These are phyloP conservation scores for Acarospora socialis DNA, from an alignment of 2,329 filamentous ascomycete genomes.

Conservation along the genomic window DNA sequence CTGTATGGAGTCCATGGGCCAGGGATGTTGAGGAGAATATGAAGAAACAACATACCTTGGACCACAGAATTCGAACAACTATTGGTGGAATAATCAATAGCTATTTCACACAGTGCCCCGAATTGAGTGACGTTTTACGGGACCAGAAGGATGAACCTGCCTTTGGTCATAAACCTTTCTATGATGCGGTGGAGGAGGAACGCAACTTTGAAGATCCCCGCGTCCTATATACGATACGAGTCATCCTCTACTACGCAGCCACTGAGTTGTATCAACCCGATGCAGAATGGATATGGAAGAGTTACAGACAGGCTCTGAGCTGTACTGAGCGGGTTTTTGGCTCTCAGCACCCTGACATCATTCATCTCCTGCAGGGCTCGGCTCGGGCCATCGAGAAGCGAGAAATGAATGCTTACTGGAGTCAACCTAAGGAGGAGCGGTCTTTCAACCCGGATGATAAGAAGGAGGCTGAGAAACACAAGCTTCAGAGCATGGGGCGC, in stretches of 20 bases:
- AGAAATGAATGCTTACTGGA: slow-evolving; percentile 1
- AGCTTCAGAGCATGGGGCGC: background rate
- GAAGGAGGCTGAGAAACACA: background rate
- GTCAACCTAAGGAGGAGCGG: background rate
- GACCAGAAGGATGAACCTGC: background rate
- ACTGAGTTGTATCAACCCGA: background rate
- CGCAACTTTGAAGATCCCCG: background rate
- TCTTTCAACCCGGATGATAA: no score
- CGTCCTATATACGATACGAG: background rate
- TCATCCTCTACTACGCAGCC: background rate
- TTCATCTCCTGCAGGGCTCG: background rate
- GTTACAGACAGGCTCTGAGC: background rate
- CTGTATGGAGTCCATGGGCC: no score
- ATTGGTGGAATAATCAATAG: background rate
- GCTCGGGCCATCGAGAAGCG: background rate
- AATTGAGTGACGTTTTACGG: background rate
- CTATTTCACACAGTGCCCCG: background rate
- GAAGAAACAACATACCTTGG: background rate
- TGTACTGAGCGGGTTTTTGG: background rate
- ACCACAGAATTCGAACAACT: background rate
- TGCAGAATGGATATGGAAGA: background rate
- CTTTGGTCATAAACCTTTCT: background rate
- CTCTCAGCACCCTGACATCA: background rate
- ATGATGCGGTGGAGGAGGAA: background rate
- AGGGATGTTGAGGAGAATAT: background rate